A percentile compares a stretch with the other conserved stretches of the same genome.
These are phyloP conservation scores for Breynia disticha DNA, from an alignment of 441 rosid genomes.

Conservation along the genomic window DNA sequence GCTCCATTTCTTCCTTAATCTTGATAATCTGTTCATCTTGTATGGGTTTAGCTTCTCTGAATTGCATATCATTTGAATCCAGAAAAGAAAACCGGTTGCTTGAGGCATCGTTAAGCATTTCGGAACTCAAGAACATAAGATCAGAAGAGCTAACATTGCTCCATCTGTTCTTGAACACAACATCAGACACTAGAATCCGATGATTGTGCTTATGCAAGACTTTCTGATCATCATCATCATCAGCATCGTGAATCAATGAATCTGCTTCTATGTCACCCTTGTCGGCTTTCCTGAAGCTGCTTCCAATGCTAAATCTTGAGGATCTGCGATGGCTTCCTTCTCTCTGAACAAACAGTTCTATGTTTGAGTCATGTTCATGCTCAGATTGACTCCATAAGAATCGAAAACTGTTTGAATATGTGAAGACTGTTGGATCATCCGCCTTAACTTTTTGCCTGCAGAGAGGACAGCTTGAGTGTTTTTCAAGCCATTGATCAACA, in stretches of 20 bases:
- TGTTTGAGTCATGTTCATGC: constrained; percentile 34
- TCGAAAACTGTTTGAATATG: constrained; percentile 49
- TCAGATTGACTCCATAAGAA: constrained; percentile 39
- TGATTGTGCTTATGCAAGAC: constrained; percentile 53
- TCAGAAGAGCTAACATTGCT: constrained; percentile 85
- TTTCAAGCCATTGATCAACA: constrained; percentile 88
- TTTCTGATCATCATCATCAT: constrained; percentile 7
- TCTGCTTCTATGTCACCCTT: constrained; percentile 28
- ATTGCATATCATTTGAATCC: constrained; percentile 13
- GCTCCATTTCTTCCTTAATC: constrained; percentile 45
- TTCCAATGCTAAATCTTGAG: constrained; percentile 60
- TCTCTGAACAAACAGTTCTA: constrained; percentile 61
- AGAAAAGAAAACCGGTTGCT: constrained; percentile 40
- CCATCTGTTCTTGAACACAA: constrained; percentile 67
- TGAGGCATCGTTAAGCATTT: constrained; percentile 50
- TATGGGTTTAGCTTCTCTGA: neutral
- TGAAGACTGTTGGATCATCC: constrained; percentile 35
- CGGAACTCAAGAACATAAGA: constrained; percentile 58
- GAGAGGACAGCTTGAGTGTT: constrained; percentile 84
- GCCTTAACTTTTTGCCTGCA: constrained; percentile 49
- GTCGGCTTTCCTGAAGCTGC: constrained; percentile 47
- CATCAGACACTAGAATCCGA: constrained; percentile 56
- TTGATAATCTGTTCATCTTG: constrained; percentile 23
- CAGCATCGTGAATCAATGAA: constrained; percentile 23
- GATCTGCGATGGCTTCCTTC: constrained; percentile 48